Evolutionary conservation across 1,284 basidiomycete genomes (phyloP), one percentile per base, ranked within the genome.

Genomic region (Ustilago xerochloae): DNA sequence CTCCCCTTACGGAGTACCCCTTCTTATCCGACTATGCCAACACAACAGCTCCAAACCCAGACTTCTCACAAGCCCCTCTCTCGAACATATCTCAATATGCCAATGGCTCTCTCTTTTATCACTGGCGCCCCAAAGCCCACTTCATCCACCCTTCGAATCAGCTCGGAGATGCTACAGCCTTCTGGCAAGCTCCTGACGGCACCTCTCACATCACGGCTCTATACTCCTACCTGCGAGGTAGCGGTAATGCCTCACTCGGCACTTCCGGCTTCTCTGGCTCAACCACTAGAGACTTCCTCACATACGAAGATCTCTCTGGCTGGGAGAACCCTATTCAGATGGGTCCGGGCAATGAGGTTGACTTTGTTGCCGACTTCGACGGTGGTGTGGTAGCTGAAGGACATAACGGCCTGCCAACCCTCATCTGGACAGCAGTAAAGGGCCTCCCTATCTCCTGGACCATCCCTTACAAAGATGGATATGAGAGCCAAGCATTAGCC

Each of bases 111-210:
- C 64, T 73, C 22, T 73, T 63, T 60, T 47, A 58, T 46, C 69
- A 73, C 49, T 73, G 69, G 69, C 59, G 69, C 16, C 69, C 64
- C 2, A 41, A 35, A 3, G 60, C 69, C 4, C 69, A 73, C 57
- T 73, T 67, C 38, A 63, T 73, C 24, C 63, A 73, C 39, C 69
- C 69, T 2, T 60, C 60, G n/a, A 51, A 67, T 20, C 59, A 67
- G 20, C 54, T 66, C n/a, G 69, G 69, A 13, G 69, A 73, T 35
- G 63, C 69, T 0, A 73, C 69, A 16, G 60, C 59, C 10, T 66
- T 73, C 46, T 73, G 69, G 69, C 47, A 58, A 16, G 38, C 46
- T 8, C 18, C 51, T 13, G 22, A 58, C 8, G 56, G 56, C 7
- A 60, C 41, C 5, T 43, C 59, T 13, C 55, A 66, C 48, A 55